Evolutionary conservation across 2,329 filamentous ascomycete genomes (phyloP).

Genomic region (Colletotrichum salicis): DNA sequence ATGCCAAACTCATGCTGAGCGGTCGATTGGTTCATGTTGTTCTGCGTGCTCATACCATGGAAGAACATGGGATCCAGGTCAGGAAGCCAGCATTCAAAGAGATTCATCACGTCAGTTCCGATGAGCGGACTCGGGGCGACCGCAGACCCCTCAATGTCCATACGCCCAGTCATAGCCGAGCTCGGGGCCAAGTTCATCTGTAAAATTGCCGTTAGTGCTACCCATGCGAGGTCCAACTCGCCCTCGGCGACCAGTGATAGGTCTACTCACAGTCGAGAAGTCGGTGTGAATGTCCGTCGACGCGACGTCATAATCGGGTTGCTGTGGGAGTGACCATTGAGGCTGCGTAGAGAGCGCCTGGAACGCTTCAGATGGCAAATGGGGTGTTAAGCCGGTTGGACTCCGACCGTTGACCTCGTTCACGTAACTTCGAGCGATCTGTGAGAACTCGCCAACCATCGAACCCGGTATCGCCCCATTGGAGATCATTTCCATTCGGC

Average conservation of each 20-base stretch:
- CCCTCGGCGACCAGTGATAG: background rate
- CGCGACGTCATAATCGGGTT: background rate
- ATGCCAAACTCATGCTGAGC: background rate
- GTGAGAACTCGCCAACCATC: constrained; percentile 50
- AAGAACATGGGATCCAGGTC: constrained; percentile 39
- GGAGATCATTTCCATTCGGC: constrained; percentile 50
- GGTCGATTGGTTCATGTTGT: background rate
- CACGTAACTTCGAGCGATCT: constrained; percentile 54
- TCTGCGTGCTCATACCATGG: background rate
- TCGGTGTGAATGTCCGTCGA: background rate
- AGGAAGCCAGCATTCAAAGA: constrained; percentile 40
- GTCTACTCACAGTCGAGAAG: background rate
- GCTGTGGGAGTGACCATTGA: constrained; percentile 7
- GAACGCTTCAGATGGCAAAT: background rate
- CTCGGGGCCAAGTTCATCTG: background rate
- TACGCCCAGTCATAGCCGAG: constrained; percentile 20
- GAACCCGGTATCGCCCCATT: constrained; percentile 47
- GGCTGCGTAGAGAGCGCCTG: background rate
- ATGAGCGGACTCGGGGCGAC: constrained; percentile 8
- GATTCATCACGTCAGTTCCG: constrained; percentile 42
- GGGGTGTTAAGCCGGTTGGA: background rate
- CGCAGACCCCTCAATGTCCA: constrained; percentile 27
- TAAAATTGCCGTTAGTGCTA: background rate
- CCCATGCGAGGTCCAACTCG: background rate
- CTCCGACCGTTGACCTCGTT: constrained; percentile 35